Evolutionary conservation across 1,139 yeast species (phyloP), one percentile per base, ranked within the genome.

Genomic region (Arxiozyma heterogenica): DNA sequence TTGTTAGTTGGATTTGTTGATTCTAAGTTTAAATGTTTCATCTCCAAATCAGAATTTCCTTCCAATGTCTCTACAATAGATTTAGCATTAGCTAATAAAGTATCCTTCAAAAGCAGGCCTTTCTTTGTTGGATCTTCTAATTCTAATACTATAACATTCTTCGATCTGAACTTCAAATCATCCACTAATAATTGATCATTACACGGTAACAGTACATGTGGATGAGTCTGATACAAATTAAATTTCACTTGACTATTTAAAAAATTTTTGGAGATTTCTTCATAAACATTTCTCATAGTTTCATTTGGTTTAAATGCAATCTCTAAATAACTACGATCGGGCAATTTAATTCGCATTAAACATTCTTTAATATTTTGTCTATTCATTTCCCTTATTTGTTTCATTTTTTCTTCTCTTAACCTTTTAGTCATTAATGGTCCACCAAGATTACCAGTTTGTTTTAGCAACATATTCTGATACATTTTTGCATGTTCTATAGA

Each of bases 401-500:
- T 50, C 61, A 51, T 27, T 54, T 44, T 57, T 60, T 52, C 62
- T 61, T 59, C 71, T 65, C 55, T 67, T 65, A 56, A 68, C 65
- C 67, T 68, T 69, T 56, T 69, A 48, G 70, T 63, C 52, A 66
- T 50, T 34, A 34, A 34, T 27, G 66, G 67, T 1, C 67, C 68
- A 44, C 63, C 63, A 17, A 58, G 50, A 5, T 54, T 55, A 20
- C 69, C 70, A 34, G 74, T 75, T 30, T 73, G 72, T 50, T 72
- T 71, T 20, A 75, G 67, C 45, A 81, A 69, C 53, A 77, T 65
- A 50, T 73, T 70, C 60, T 78, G 83, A 61, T 81, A 82, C 18
- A 71, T 72, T 59, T 76, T 76, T 1, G 82, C 84, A 56, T 81
- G 83, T 11, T 75, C 70, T 1, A 79, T 73, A 0, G 84, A 77